These are phyloP conservation scores for Petunia hybrid DNA, from an alignment of 305 asterid species.

Conservation along the genomic window DNA sequence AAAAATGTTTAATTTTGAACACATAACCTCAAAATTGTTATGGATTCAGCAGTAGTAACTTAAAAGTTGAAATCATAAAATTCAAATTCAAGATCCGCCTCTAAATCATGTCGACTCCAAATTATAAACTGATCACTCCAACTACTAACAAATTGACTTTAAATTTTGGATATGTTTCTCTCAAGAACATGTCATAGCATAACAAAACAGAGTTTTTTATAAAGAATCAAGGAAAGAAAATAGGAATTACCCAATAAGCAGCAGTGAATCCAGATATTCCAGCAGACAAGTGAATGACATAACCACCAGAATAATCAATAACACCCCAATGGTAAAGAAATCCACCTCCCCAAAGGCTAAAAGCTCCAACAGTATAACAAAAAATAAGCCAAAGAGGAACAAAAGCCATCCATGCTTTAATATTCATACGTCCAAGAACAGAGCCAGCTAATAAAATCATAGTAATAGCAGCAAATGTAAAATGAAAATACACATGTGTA, in stretches of 20 bases:
- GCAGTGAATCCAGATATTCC: conserved; percentile 87
- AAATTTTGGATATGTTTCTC: not conserved
- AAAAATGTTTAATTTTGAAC: not conserved
- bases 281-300: conserved; percentile 78
- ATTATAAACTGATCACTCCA: not conserved
- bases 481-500: conserved; percentile 79
- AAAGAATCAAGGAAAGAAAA: not conserved
- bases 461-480: conserved; percentile 81
- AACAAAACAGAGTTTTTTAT: not conserved
- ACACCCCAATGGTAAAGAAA: conserved; percentile 81
- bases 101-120: not conserved
- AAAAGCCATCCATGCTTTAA: conserved; percentile 84
- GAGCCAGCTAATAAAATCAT: conserved; percentile 74
- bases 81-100: too few species aligned
- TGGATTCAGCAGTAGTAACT: not conserved
- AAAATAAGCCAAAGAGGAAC: conserved; percentile 79
- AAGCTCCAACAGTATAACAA: conserved; percentile 76
- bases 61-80: not conserved
- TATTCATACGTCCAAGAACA: conserved; percentile 75
- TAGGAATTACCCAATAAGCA: conserved; percentile 66
- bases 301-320: conserved; percentile 82
- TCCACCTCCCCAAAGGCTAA: conserved; percentile 84
- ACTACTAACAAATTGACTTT: not conserved
- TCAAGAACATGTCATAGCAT: not conserved
- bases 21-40: not conserved